Conservation (phyloP, 768 basidiomycete genomes). For the Panaeolus cyanescens region DNA sequence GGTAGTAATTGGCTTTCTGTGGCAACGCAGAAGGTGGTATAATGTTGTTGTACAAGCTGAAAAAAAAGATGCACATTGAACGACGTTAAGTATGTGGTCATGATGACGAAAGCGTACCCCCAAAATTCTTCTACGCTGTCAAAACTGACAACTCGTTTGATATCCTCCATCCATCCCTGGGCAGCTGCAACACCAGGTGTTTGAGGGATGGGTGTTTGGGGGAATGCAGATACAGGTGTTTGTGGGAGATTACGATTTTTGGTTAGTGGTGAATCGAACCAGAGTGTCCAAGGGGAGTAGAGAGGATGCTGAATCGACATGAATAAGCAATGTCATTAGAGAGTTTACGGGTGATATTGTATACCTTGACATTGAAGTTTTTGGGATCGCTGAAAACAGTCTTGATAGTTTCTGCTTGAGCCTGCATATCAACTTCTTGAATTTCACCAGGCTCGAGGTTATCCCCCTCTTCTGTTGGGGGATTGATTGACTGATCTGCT, state of each 20-base stretch:
- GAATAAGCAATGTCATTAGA: neutral
- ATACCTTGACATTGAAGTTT: constrained; percentile 96
- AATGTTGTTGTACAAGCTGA: constrained; percentile 93
- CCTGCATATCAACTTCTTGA: constrained; percentile 84
- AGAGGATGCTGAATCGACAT: constrained; percentile 74
- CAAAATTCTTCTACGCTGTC: constrained; percentile 99
- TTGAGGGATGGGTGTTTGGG: constrained; percentile 71
- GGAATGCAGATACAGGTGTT: constrained; percentile 77
- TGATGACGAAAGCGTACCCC: constrained; percentile 62
- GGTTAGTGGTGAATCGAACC: constrained; percentile 95
- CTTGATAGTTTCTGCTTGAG: constrained; percentile 79
- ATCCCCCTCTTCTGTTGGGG: constrained; percentile 32
- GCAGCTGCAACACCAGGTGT: constrained; percentile 74
- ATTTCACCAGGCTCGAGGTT: constrained; percentile 79
- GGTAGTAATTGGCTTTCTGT: constrained; percentile 98
- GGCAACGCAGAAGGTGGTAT: constrained; percentile 92
- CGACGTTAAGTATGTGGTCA: constrained; percentile 7
- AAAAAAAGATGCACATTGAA: constrained; percentile 16
- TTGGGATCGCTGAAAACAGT: constrained; percentile 93
- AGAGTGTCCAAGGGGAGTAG: constrained; percentile 94
- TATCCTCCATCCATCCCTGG: constrained; percentile 98
- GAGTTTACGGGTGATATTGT: constrained; percentile 7
- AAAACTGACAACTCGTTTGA: constrained; percentile 94
- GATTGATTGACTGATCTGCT: constrained; percentile 35
- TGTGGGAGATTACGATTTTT: constrained; percentile 89